Base-by-base conservation (phyloP, 345 rosid species). In the Eucalyptus decipiens region DNA sequence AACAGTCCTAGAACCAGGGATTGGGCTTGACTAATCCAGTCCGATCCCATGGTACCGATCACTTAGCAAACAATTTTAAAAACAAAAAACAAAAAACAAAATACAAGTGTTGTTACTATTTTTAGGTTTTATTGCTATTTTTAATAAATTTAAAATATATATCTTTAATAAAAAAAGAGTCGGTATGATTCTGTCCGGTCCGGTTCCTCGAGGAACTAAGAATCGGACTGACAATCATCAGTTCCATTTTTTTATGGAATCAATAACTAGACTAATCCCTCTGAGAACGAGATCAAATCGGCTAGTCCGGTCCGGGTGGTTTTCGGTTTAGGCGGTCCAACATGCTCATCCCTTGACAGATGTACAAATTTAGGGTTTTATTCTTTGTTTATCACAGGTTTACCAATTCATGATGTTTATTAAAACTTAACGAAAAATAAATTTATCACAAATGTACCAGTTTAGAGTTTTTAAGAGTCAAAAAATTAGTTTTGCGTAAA, bases 121-220 rank as follows among this genome's bases (percentile, higher is more conserved):
- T 52, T 52, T 19, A 19, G 56, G 56, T 19, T 19, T 52, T 52
- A 19, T 52, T 52, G 56, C 10, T 52, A 52, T 52, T 19, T 51
- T 52, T 52, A 52, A 52, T 2, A 52, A 52, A 19, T 19, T 51
- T 5, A 50, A 7, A 52, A 52, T 1, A 52, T 7, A 52, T 52
- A 3, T 7, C 3, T 52, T 52, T 52, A 8, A 52, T 52, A 7
- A 19, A 52, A 52, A 52, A 52, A 52, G 24, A 52, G 2, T 19
- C 2, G 0, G 2, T 19, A 1, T 3, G 1, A 52, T 19, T 52
- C 0, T 0, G 2, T 52, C 2, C 2, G 4, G 0, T 52, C 2
- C 2, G 0, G 2, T 51, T 51, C 56, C 2, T 2, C 8, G 9
- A 0, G 1, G 56, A 51, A 51, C 9, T 51, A 51, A 7, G 9